Conservation (phyloP, 2,329 filamentous ascomycete species). For the Cadophora malorum region DNA sequence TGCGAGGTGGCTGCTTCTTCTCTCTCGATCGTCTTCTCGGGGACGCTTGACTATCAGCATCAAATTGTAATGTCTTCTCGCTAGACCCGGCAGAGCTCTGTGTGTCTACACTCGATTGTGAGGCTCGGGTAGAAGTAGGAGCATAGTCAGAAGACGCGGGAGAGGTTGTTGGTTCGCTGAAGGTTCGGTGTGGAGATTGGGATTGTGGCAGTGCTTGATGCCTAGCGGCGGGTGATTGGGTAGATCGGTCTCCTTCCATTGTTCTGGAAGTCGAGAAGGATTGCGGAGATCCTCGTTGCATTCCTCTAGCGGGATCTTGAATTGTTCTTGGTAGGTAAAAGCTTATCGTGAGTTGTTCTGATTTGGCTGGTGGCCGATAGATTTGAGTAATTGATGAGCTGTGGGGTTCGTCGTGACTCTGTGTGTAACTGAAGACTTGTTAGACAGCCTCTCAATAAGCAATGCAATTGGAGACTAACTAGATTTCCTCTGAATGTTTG, state of each 20-base stretch:
- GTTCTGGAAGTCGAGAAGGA: constrained; percentile 26
- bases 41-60: constrained; percentile 10
- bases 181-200: constrained; percentile 19
- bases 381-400: not conserved
- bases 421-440: not conserved
- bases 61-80: constrained; percentile 16
- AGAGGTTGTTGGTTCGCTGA: constrained; percentile 18
- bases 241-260: constrained; percentile 19
- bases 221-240: not conserved
- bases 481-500: not conserved
- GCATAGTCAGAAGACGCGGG: not conserved
- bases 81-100: constrained; percentile 16
- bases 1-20: constrained; percentile 21
- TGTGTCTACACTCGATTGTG: constrained; percentile 6
- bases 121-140: constrained; percentile 3
- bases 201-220: constrained; percentile 26
- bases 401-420: not conserved
- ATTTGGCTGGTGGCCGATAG: not conserved
- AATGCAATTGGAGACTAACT: not conserved
- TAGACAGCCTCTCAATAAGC: not conserved
- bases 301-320: constrained; percentile 13
- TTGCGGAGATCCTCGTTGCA: constrained; percentile 22
- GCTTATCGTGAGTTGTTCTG: constrained; percentile 21
- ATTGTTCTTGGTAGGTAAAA: constrained; percentile 11
- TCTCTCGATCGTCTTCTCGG: not conserved